A percentile compares a stretch with the other conserved stretches of the same genome.
Evolutionary conservation across 257 asterid genomes (phyloP).

Genomic region (Asclepias syriaca): DNA sequence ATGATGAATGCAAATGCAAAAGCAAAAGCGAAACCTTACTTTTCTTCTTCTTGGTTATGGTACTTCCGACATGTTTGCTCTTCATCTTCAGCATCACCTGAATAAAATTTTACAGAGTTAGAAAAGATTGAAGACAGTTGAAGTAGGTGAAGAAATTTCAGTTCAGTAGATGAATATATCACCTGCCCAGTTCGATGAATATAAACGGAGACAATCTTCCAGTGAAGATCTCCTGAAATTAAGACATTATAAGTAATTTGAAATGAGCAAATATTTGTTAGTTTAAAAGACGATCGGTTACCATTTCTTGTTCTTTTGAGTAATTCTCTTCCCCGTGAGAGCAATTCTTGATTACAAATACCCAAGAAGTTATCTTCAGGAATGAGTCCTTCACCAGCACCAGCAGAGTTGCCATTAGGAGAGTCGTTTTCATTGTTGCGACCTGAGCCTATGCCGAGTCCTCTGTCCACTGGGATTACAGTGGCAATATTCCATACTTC

Average conservation of each 20-base stretch:
- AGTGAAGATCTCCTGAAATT: slow-evolving; percentile 82
- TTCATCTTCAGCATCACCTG: slow-evolving; percentile 99
- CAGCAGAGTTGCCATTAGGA: slow-evolving; percentile 25
- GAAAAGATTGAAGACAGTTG: neutral
- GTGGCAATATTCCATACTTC: slow-evolving; percentile 98
- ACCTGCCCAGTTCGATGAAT: slow-evolving; percentile 85
- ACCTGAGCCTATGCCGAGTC: slow-evolving; percentile 34
- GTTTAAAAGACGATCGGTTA: slow-evolving; percentile 16
- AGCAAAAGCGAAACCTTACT: slow-evolving; percentile 32
- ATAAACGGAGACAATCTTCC: slow-evolving; percentile 96
- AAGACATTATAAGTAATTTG: neutral
- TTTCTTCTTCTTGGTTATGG: slow-evolving; percentile 92
- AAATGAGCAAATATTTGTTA: neutral
- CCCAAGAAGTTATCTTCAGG: slow-evolving; percentile 89
- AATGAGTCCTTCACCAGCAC: slow-evolving; percentile 58
- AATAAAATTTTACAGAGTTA: slow-evolving; percentile 8
- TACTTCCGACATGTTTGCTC: slow-evolving; percentile 79
- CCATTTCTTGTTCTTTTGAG: slow-evolving; percentile 95
- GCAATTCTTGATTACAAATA: slow-evolving; percentile 87
- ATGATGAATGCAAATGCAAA: no score
- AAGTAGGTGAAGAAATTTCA: neutral
- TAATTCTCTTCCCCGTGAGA: slow-evolving; percentile 83
- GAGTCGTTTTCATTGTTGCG: slow-evolving; percentile 34
- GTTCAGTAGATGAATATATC: neutral
- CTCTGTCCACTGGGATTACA: slow-evolving; percentile 63